Evolutionary conservation across 768 basidiomycete species (phyloP), one percentile per base, ranked within the genome.

Genomic region (Boletellus ananas): DNA sequence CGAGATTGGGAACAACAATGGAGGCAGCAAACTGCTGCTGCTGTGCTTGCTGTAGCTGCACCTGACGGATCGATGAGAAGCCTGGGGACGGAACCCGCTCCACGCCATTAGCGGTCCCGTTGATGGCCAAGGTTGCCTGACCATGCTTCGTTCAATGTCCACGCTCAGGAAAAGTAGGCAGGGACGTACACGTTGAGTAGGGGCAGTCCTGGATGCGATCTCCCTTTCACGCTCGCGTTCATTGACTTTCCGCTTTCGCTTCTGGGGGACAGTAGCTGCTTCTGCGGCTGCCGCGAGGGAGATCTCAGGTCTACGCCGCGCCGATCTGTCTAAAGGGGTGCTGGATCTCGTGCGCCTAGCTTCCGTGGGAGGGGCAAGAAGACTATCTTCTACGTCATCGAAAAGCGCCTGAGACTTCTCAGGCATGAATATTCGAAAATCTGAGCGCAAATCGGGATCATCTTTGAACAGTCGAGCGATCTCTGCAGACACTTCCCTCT

Each of bases 391-490:
- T 56, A 57, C 35, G 29, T 83, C 80, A 40, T 80, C 79, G 17
- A 79, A 64, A 34, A 75, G 58, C 50, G 72, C 70, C 46, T 78
- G 80, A 44, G 70, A 74, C 61, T 75, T 72, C 60, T 80, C 83
- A 0, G 86, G 85, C 74, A 90, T 79, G 66, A 90, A 90, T 47
- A 85, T 76, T 25, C 80, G 76, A 57, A 91, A 90, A 53, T 87
- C 87, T 41, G 79, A 75, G 35, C 84, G 77, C 34, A 91, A 65
- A 64, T 90, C 88, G 0, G 85, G 84, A 9, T 81, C 83, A 57
- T 90, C 84, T 52, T 84, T 83, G 71, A 91, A 89, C 11, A 90
- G 69, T 40, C 72, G 70, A 17, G 81, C 80, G 34, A 90, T 85
- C 57, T 83, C 81, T 25, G 74, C 76, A 6, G 84, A 80, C 1